phyloP scores from a whole-genome alignment of 1,139 yeast species.

The Candida glucosophila region DNA sequence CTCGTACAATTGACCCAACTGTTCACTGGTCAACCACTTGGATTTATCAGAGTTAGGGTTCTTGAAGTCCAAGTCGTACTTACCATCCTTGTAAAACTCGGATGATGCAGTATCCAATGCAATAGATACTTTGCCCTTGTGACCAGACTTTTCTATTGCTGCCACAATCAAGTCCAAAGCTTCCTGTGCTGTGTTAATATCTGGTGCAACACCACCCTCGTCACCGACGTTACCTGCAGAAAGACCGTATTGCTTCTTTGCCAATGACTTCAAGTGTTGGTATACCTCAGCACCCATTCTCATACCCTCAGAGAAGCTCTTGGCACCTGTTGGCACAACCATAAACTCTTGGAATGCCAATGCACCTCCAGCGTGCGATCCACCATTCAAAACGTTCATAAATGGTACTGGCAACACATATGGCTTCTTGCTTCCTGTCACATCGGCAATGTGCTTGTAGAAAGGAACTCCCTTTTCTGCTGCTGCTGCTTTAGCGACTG shows the following conservation, averaged over 20 bases:
- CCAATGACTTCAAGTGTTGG: conserved; percentile 76
- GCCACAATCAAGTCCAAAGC: conserved; percentile 80
- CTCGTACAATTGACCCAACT: conserved; percentile 71
- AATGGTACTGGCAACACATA: conserved; percentile 83
- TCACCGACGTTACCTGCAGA: conserved; percentile 96
- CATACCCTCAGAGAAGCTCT: conserved; percentile 76
- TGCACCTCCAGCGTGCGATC: conserved; percentile 95
- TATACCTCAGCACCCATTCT: conserved; percentile 89
- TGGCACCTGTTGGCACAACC: conserved; percentile 84
- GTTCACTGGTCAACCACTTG: conserved; percentile 74
- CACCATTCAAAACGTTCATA: conserved; percentile 94
- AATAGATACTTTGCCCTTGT: conserved; percentile 74
- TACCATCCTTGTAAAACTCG: conserved; percentile 86
- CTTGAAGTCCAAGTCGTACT: conserved; percentile 91
- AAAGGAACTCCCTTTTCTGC: conserved; percentile 76
- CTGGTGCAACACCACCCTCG: conserved; percentile 98
- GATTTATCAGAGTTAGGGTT: conserved; percentile 76
- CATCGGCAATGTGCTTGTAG: conserved; percentile 66
- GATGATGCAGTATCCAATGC: conserved; percentile 89
- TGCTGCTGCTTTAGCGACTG: conserved; percentile 84
- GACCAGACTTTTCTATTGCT: conserved; percentile 80
- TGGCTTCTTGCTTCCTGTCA: conserved; percentile 54
- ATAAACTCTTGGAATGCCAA: conserved; percentile 93
- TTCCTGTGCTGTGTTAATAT: conserved; percentile 79
- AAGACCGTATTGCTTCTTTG: conserved; percentile 83